Percentiles rank a stretch among this genome's conserved stretches.
phyloP scores from a whole-genome alignment of 2,329 filamentous ascomycete genomes.

The Periglandula ipomoeae region DNA sequence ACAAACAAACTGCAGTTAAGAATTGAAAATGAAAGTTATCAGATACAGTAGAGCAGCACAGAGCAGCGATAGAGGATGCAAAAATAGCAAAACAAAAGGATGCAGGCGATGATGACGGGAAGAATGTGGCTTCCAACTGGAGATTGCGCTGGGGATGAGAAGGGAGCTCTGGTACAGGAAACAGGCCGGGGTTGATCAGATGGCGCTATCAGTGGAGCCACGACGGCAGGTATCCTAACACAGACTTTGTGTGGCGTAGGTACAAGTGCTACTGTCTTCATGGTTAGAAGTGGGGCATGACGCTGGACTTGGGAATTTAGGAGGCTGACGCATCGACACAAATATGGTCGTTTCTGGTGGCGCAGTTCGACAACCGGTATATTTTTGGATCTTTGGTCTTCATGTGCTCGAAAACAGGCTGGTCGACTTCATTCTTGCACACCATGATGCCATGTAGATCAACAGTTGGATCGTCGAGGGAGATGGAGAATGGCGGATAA shows the following conservation, averaged over 20 bases:
- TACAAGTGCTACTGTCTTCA: not conserved
- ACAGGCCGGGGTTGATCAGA: not conserved
- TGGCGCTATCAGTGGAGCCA: not conserved
- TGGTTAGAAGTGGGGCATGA: not conserved
- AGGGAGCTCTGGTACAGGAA: not conserved
- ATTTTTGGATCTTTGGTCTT: not conserved
- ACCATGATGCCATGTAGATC: too few relatives aligned
- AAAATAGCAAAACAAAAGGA: not conserved
- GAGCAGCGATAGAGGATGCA: not conserved
- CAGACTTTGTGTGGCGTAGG: not conserved
- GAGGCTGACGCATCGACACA: not conserved
- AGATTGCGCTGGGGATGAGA: constrained; percentile 1
- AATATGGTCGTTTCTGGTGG: not conserved
- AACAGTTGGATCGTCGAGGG: too few relatives aligned
- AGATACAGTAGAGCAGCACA: too few relatives aligned
- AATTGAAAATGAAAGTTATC: too few relatives aligned
- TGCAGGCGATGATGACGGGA: not conserved
- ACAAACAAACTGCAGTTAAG: too few relatives aligned
- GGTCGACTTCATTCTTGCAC: too few relatives aligned
- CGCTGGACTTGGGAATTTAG: not conserved
- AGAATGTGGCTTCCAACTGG: not conserved
- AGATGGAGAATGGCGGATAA: too few relatives aligned
- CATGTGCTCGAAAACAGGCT: not conserved
- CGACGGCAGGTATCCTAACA: not conserved
- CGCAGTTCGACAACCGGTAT: not conserved